A percentile compares a stretch with the other conserved stretches of the same genome.
Evolutionary conservation across 2,329 filamentous ascomycete genomes (phyloP).

Genomic region (Aspergillus ruber): DNA sequence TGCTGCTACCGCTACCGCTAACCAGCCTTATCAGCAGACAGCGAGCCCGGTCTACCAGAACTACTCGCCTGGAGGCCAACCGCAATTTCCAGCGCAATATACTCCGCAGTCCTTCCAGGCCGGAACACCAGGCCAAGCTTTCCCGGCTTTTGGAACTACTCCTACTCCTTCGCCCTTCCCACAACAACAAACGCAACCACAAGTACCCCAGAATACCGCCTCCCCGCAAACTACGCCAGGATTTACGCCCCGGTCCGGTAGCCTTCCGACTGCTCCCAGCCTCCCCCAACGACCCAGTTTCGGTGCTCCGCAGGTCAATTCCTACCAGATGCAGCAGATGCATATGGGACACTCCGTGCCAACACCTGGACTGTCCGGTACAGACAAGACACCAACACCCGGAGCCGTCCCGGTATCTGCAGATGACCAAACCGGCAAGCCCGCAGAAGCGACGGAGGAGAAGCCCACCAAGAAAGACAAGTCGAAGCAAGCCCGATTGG

Average conservation of each 20-base stretch:
- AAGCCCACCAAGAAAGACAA: constrained; percentile 64
- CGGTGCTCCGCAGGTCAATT: constrained; percentile 47
- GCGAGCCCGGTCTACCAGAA: constrained; percentile 31
- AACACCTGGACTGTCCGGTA: constrained; percentile 22
- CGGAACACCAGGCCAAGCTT: constrained; percentile 18
- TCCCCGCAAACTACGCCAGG: constrained; percentile 33
- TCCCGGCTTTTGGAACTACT: constrained; percentile 34
- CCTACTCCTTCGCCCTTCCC: constrained; percentile 33
- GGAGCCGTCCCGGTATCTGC: constrained; percentile 20
- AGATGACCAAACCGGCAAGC: constrained; percentile 36
- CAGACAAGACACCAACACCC: constrained; percentile 16
- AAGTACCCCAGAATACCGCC: constrained; percentile 35
- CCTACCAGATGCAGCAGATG: constrained; percentile 52
- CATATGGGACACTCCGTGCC: constrained; percentile 44
- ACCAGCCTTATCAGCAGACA: constrained; percentile 39
- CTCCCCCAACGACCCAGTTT: constrained; percentile 57
- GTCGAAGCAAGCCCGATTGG: constrained; percentile 60
- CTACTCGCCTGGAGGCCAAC: constrained; percentile 31
- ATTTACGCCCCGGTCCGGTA: constrained; percentile 46
- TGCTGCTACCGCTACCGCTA: constrained; percentile 9
- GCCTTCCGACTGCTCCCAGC: constrained; percentile 50
- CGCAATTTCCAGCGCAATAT: constrained; percentile 30
- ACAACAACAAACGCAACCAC: constrained; percentile 38
- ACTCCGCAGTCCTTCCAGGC: constrained; percentile 22
- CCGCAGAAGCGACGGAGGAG: constrained; percentile 46